These are phyloP conservation scores for Suhomyces coccinellae DNA, from an alignment of 1,139 yeast genomes.

Conservation along the genomic window DNA sequence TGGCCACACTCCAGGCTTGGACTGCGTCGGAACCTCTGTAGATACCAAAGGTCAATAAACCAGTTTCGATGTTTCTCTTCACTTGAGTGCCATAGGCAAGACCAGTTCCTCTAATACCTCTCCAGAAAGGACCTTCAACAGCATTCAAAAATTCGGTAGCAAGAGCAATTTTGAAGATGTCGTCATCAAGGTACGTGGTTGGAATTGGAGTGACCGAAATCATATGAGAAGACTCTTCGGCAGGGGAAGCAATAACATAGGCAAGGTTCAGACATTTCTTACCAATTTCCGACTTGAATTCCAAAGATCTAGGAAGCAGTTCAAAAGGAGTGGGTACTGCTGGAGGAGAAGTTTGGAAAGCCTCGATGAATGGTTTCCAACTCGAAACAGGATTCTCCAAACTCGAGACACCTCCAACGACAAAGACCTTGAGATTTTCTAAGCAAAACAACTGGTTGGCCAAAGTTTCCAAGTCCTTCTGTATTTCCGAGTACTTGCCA, in stretches of 20 bases:
- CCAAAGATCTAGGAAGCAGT: constrained; percentile 53
- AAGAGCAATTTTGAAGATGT: constrained; percentile 67
- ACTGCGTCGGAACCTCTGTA: constrained; percentile 85
- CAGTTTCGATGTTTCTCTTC: constrained; percentile 60
- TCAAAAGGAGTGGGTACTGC: constrained; percentile 21
- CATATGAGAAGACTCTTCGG: constrained; percentile 84
- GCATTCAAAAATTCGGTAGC: constrained; percentile 79
- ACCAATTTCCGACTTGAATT: constrained; percentile 62
- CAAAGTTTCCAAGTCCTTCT: constrained; percentile 56
- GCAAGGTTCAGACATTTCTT: constrained; percentile 54
- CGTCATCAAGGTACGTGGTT: constrained; percentile 61
- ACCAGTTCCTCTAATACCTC: constrained; percentile 94
- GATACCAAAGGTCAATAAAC: constrained; percentile 63
- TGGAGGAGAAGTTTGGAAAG: constrained; percentile 10
- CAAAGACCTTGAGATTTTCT: constrained; percentile 64
- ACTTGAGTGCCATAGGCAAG: constrained; percentile 86
- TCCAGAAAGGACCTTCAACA: constrained; percentile 97
- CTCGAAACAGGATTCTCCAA: constrained; percentile 56
- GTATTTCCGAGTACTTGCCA: constrained; percentile 50
- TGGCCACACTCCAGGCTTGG: constrained; percentile 69
- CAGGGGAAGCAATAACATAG: constrained; percentile 70
- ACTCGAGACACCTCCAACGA: constrained; percentile 64
- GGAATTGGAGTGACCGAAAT: constrained; percentile 64
- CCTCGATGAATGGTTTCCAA: constrained; percentile 54
- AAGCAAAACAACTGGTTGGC: constrained; percentile 57